Evolutionary conservation across 169 alveolate species (phyloP).

Genomic region (Cryptosporidium baileyi): DNA sequence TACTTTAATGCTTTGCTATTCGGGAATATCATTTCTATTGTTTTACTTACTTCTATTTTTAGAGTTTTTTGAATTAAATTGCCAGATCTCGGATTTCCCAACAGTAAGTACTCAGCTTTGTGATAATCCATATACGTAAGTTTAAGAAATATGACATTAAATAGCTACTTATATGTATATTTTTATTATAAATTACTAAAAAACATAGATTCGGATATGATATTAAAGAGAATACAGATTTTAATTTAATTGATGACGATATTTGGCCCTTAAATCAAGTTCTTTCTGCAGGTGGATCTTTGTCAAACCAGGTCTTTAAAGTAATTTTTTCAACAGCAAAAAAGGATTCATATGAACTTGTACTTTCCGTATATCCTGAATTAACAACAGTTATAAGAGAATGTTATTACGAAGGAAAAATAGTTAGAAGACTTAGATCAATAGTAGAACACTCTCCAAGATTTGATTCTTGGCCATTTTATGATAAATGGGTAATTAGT

Average conservation of each 20-base stretch:
- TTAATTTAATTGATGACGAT: constrained; percentile 45
- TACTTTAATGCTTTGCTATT: no score
- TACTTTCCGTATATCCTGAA: background rate
- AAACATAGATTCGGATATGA: constrained; percentile 14
- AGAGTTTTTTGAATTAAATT: background rate
- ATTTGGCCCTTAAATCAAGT: constrained; percentile 64
- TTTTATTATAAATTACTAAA: background rate
- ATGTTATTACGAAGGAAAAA: constrained; percentile 22
- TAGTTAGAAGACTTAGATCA: constrained; percentile 31
- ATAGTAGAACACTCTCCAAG: constrained; percentile 46
- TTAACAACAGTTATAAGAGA: background rate
- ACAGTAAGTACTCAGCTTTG: background rate
- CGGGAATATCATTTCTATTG: no score
- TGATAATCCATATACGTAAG: constrained; percentile 61
- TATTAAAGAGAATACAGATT: background rate
- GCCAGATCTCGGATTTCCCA: constrained; percentile 42
- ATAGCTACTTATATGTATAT: background rate
- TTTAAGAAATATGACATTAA: background rate
- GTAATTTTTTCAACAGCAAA: constrained; percentile 51
- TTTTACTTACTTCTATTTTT: no score
- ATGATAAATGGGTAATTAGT: constrained; percentile 27
- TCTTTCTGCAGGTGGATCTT: constrained; percentile 52
- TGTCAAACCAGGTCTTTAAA: background rate
- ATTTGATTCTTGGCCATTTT: constrained; percentile 42
- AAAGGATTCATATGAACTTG: constrained; percentile 21